These are phyloP conservation scores for Dothiorella sarmentorum DNA, from an alignment of 2,329 filamentous ascomycete species.

Conservation along the genomic window DNA sequence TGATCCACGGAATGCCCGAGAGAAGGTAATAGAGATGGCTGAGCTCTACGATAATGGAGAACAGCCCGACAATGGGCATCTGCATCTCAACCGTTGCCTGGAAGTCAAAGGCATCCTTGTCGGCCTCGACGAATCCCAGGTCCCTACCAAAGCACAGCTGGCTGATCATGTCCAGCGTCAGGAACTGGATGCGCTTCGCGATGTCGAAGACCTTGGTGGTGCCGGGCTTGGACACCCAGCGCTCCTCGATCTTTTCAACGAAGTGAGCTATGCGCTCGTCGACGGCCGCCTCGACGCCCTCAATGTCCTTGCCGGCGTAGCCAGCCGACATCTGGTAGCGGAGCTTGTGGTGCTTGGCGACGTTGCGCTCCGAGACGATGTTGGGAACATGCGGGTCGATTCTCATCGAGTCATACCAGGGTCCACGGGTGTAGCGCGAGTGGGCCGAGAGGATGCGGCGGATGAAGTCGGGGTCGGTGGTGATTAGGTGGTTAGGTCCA, in stretches of 20 bases:
- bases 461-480: conserved; percentile 47
- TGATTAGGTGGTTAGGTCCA: conserved; percentile 50
- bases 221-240: conserved; percentile 28
- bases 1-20: neutral
- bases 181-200: conserved; percentile 35
- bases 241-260: conserved; percentile 4
- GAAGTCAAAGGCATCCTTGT: conserved; percentile 48
- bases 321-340: conserved; percentile 37
- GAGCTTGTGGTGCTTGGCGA: conserved; percentile 36
- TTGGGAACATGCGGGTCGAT: conserved; percentile 41
- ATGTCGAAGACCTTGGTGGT: conserved; percentile 34
- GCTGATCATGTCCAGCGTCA: conserved; percentile 43
- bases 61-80: conserved; percentile 12
- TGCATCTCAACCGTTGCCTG: conserved; percentile 32
- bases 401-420: conserved; percentile 36
- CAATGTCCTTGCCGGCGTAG: conserved; percentile 41
- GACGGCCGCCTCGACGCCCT: conserved; percentile 35
- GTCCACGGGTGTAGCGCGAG: conserved; percentile 40
- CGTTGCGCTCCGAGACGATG: conserved; percentile 39
- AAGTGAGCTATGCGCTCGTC: conserved; percentile 27
- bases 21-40: conserved; percentile 1
- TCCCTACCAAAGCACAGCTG: conserved; percentile 42
- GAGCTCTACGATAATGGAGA: conserved; percentile 6
- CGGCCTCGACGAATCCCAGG: conserved; percentile 49
- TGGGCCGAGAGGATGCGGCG: conserved; percentile 42